phyloP scores from a whole-genome alignment of 306 rosid species.

The Echinosophora koreensis region DNA sequence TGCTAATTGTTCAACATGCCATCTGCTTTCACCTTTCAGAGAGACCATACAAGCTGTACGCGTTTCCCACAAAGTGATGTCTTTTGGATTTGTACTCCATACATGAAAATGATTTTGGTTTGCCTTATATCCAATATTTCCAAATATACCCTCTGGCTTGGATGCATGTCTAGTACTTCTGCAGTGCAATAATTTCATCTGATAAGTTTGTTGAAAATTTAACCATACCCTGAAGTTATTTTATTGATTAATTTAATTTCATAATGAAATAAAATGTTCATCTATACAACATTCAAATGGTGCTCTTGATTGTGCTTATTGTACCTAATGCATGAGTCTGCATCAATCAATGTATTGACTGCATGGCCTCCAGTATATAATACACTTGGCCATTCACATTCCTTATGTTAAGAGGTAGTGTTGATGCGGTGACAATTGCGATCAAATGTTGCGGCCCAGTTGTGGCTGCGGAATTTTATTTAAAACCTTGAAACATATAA shows the following conservation, averaged over 20 bases:
- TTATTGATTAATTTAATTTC: no score
- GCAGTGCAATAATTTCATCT: no score
- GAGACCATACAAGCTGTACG: conserved; percentile 28
- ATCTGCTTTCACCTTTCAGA: conserved; percentile 35
- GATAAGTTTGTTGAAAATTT: no score
- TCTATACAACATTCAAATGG: no score
- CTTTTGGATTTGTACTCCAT: conserved; percentile 1
- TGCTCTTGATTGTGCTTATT: not conserved
- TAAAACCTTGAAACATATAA: no score
- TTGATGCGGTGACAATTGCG: no score
- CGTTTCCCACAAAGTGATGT: conserved; percentile 16
- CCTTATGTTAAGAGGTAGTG: not conserved
- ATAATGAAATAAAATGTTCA: no score
- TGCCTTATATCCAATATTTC: conserved; percentile 13
- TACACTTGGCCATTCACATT: conserved; percentile 8
- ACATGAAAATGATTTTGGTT: conserved; percentile 11
- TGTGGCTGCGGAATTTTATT: no score
- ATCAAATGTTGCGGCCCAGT: no score
- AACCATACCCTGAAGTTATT: no score
- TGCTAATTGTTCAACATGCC: conserved; percentile 2
- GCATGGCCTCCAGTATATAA: not conserved
- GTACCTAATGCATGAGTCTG: not conserved
- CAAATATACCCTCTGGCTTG: no score
- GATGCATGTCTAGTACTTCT: no score
- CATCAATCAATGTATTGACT: not conserved